A percentile compares a stretch with the other conserved stretches of the same genome.
These are phyloP conservation scores for Inga leiocalycina DNA, from an alignment of 306 rosid genomes.

Conservation along the genomic window DNA sequence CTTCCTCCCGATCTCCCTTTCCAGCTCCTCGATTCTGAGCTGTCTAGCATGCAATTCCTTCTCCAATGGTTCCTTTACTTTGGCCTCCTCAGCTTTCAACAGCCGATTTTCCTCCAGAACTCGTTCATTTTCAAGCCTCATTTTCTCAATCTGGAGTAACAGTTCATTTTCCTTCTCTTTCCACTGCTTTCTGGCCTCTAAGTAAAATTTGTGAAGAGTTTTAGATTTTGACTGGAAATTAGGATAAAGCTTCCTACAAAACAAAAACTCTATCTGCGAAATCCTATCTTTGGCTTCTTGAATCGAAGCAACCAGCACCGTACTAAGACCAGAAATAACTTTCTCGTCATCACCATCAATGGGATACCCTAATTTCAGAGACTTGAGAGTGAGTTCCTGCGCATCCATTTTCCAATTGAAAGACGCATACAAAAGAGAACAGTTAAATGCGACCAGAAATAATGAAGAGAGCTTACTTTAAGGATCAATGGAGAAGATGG, in stretches of 20 bases:
- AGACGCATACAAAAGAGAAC: neutral
- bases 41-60: conserved; percentile 41
- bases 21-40: conserved; percentile 46
- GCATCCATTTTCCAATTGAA: conserved; percentile 7
- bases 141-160: conserved; percentile 37
- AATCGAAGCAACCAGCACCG: conserved; percentile 80
- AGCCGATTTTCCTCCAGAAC: conserved; percentile 45
- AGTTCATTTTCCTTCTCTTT: conserved; percentile 50
- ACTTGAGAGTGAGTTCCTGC: conserved; percentile 19
- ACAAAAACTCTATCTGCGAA: conserved; percentile 77
- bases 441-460: neutral
- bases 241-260: conserved; percentile 75
- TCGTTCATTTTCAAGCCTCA: conserved; percentile 44
- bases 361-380: conserved; percentile 37
- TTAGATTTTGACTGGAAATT: conserved; percentile 52
- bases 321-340: conserved; percentile 63
- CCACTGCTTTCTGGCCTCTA: conserved; percentile 39
- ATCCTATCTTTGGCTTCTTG: conserved; percentile 82
- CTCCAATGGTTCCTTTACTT: conserved; percentile 30
- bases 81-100: conserved; percentile 44
- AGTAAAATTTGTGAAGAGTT: conserved; percentile 39
- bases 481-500: neutral
- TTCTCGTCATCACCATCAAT: conserved; percentile 44
- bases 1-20: conserved; percentile 39
- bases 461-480: neutral